phyloP scores from a whole-genome alignment of 1,284 basidiomycete genomes.

The Irpex rosettiformis region DNA sequence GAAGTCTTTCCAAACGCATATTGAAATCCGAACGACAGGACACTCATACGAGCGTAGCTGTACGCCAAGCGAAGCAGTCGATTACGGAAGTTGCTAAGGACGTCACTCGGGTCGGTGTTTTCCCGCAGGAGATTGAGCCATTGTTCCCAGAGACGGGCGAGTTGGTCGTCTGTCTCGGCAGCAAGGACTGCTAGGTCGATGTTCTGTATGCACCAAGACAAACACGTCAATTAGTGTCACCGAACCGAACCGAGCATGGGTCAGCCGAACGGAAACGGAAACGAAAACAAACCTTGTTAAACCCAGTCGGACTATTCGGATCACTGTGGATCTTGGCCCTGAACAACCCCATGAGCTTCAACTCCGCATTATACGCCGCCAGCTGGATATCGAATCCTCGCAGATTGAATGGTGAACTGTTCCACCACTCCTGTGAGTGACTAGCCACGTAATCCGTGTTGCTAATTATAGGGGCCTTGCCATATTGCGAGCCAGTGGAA shows the following conservation, averaged over 20 bases:
- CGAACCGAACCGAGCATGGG: not conserved
- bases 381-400: constrained; percentile 73
- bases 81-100: constrained; percentile 56
- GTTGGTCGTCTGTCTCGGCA: constrained; percentile 60
- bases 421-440: constrained; percentile 76
- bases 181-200: constrained; percentile 64
- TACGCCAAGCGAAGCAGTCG: constrained; percentile 62
- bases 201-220: too few species aligned
- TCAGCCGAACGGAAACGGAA: not conserved
- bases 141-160: constrained; percentile 46
- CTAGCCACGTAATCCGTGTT: constrained; percentile 73
- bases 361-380: constrained; percentile 69
- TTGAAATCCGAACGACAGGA: constrained; percentile 74
- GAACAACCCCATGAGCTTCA: constrained; percentile 63
- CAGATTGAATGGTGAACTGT: constrained; percentile 61
- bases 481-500: constrained; percentile 79
- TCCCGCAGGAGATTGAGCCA: constrained; percentile 52
- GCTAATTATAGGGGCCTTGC: constrained; percentile 74
- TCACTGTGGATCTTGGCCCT: constrained; percentile 64
- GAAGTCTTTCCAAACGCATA: constrained; percentile 61
- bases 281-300: constrained; percentile 55
- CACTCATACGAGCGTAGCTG: constrained; percentile 65
- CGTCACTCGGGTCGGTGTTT: constrained; percentile 46
- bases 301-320: constrained; percentile 66
- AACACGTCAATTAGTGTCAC: not conserved